Conservation (phyloP, 805 yeast species). For the Yarrowia yakushimensis region DNA sequence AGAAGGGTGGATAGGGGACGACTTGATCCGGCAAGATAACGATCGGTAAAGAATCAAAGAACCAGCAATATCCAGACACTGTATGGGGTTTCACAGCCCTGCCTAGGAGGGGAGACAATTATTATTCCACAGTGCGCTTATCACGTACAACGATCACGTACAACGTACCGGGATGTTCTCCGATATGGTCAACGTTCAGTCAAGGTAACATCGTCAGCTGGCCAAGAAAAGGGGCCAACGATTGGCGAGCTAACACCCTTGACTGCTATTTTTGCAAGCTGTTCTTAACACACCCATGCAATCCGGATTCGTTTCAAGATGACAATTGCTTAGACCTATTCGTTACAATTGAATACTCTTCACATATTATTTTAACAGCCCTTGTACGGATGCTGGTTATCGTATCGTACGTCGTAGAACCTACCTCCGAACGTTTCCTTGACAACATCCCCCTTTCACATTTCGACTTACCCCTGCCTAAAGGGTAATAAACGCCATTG, state of each 20-base stretch:
- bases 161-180: neutral
- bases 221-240: neutral
- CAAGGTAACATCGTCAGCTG: too few species aligned
- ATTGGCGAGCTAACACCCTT: neutral
- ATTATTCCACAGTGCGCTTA: neutral
- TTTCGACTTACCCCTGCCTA: constrained; percentile 2
- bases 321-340: neutral
- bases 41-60: neutral
- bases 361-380: too few species aligned
- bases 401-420: too few species aligned
- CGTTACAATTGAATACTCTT: neutral
- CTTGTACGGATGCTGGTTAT: too few species aligned
- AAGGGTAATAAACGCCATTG: neutral
- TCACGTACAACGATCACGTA: neutral
- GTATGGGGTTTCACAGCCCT: neutral
- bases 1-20: neutral
- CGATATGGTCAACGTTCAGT: neutral
- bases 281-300: too few species aligned
- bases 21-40: neutral
- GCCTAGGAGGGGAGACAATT: neutral
- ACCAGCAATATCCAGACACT: neutral
- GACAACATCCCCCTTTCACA: neutral
- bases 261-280: neutral
- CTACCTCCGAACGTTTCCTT: neutral
- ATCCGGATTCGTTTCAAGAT: neutral